These are phyloP conservation scores for Evernia prunastri DNA, from an alignment of 495 filamentous ascomycete species.

Conservation along the genomic window DNA sequence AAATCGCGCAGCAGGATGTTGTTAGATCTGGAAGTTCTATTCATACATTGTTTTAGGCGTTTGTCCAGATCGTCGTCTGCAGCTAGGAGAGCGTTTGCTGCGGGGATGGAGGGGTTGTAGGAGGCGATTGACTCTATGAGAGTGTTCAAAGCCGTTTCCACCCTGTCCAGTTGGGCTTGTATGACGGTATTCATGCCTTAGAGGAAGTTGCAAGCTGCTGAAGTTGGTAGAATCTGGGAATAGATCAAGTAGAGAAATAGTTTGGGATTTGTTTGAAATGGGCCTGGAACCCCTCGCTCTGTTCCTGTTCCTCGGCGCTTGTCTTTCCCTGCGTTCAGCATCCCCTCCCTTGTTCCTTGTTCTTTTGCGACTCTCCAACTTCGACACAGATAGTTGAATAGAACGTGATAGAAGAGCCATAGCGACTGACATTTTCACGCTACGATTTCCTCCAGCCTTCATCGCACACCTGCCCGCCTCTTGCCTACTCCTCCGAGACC, in stretches of 20 bases:
- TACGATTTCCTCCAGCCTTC: background rate
- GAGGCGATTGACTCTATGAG: constrained; percentile 70
- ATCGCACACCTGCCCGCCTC: background rate
- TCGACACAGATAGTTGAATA: background rate
- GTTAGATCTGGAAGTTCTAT: background rate
- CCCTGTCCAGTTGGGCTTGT: constrained; percentile 55
- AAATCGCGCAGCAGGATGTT: background rate
- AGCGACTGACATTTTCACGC: background rate
- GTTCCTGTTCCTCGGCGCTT: constrained; percentile 6
- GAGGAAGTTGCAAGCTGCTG: background rate
- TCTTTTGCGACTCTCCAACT: background rate
- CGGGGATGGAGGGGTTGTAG: constrained; percentile 62
- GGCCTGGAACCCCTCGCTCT: constrained; percentile 1
- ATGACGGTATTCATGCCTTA: constrained; percentile 52
- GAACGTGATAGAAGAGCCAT: background rate
- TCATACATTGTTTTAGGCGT: constrained; percentile 45
- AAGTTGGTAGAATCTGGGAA: background rate
- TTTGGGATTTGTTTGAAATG: constrained; percentile 5
- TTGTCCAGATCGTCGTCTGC: constrained; percentile 58
- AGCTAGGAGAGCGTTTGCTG: constrained; percentile 57
- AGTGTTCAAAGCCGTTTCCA: constrained; percentile 58
- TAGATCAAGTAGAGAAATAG: background rate
- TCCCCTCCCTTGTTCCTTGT: background rate
- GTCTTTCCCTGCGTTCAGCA: constrained; percentile 8
- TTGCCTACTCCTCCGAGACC: background rate